Evolutionary conservation across 495 filamentous ascomycete species (phyloP).

Genomic region (Penicillium taxi): DNA sequence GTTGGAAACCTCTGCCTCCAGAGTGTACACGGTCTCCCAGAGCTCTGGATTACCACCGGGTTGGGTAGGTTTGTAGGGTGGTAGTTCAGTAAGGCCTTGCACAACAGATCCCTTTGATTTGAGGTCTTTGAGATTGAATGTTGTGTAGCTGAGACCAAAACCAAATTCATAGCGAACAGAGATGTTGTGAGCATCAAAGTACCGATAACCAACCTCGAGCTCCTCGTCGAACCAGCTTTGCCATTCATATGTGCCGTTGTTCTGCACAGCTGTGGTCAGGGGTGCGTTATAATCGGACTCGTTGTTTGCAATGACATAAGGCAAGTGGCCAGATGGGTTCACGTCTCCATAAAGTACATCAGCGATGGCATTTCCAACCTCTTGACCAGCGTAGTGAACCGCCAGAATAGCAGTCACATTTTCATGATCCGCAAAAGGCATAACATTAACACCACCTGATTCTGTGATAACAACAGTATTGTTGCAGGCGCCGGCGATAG

Average conservation of each 20-base stretch:
- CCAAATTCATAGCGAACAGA: conserved; percentile 59
- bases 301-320: conserved; percentile 62
- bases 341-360: conserved; percentile 53
- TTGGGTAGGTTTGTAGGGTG: background rate
- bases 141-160: conserved; percentile 59
- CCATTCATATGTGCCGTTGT: conserved; percentile 32
- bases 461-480: conserved; percentile 59
- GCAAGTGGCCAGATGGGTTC: conserved; percentile 56
- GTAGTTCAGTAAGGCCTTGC: conserved; percentile 4
- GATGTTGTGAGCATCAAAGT: conserved; percentile 54
- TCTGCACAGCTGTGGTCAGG: conserved; percentile 37
- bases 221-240: conserved; percentile 58
- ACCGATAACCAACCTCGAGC: conserved; percentile 58
- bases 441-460: conserved; percentile 50
- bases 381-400: conserved; percentile 55
- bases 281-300: conserved; percentile 60
- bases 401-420: conserved; percentile 58
- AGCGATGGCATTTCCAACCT: conserved; percentile 48
- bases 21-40: conserved; percentile 48
- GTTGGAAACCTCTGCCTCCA: conserved; percentile 49
- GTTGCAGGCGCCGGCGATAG: conserved; percentile 47
- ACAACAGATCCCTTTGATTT: conserved; percentile 11
- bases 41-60: conserved; percentile 46
- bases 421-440: conserved; percentile 51
- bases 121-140: conserved; percentile 45